A percentile compares a stretch with the other conserved stretches of the same genome.
Conservation (phyloP, 805 yeast species). For the Teunomyces lycoperdinae region DNA sequence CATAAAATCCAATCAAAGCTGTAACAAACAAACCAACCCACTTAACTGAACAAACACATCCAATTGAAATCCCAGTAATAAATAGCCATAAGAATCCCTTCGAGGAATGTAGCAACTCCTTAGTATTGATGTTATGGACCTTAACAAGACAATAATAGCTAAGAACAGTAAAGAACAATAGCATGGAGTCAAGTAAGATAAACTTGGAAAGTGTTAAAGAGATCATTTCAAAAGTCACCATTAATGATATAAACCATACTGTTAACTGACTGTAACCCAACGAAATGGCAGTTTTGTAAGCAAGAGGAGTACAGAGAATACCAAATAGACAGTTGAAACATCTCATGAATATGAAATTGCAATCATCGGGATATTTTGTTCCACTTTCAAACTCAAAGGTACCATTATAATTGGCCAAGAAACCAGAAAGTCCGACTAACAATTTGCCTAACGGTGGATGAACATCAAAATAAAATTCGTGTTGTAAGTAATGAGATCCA, state of each 20-base stretch:
- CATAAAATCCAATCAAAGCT: slow-evolving; percentile 56
- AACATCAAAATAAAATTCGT: slow-evolving; percentile 81
- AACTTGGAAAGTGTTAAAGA: slow-evolving; percentile 71
- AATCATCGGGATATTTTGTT: slow-evolving; percentile 55
- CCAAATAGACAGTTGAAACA: slow-evolving; percentile 68
- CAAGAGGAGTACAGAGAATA: slow-evolving; percentile 63
- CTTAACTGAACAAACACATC: slow-evolving; percentile 81
- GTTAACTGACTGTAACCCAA: slow-evolving; percentile 30
- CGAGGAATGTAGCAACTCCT: slow-evolving; percentile 33
- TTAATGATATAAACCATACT: slow-evolving; percentile 57
- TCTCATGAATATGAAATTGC: slow-evolving; percentile 66
- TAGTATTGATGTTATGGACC: slow-evolving; percentile 46
- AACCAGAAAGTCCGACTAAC: slow-evolving; percentile 76
- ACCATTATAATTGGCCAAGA: slow-evolving; percentile 78
- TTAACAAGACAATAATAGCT: slow-evolving; percentile 38
- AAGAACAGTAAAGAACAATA: slow-evolving; percentile 66
- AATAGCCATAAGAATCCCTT: slow-evolving; percentile 55
- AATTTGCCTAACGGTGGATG: slow-evolving; percentile 87
- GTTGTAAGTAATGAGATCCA: slow-evolving; percentile 75
- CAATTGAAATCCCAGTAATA: slow-evolving; percentile 64
- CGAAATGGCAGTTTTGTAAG: slow-evolving; percentile 48
- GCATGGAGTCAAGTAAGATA: slow-evolving; percentile 73
- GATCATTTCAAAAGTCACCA: slow-evolving; percentile 66
- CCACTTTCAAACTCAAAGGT: slow-evolving; percentile 75
- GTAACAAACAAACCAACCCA: slow-evolving; percentile 82